Evolutionary conservation across 2,329 filamentous ascomycete genomes (phyloP).

Genomic region (Hortaea werneckii): DNA sequence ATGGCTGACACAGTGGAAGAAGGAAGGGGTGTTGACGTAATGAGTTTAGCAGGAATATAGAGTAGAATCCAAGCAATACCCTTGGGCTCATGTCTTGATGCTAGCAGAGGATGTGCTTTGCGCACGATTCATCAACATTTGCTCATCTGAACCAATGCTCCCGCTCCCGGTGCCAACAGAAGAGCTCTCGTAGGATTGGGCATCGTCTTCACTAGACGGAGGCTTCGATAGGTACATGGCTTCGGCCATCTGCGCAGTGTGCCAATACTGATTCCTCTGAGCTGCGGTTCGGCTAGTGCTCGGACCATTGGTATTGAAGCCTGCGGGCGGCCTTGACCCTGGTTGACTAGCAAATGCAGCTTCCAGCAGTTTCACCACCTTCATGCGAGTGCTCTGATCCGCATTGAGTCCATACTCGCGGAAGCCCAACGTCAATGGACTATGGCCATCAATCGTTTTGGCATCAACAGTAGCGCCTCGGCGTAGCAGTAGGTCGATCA

Average conservation of each 20-base stretch:
- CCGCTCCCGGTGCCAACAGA: neutral
- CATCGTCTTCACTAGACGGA: constrained; percentile 1
- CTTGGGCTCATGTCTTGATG: neutral
- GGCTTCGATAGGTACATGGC: constrained; percentile 3
- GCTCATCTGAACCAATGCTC: neutral
- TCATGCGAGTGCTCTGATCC: neutral
- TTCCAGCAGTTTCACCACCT: constrained; percentile 4
- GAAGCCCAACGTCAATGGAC: constrained; percentile 8
- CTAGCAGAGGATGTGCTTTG: neutral
- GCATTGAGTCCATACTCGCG: constrained; percentile 6
- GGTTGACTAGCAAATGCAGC: constrained; percentile 1
- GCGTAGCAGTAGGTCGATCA: constrained; percentile 8
- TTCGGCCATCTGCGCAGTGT: constrained; percentile 9
- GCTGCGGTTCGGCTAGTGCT: constrained; percentile 4
- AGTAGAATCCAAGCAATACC: no score
- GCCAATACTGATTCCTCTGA: constrained; percentile 8
- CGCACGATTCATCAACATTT: neutral
- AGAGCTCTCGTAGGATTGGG: neutral
- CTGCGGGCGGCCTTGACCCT: constrained; percentile 1
- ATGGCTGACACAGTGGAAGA: no score
- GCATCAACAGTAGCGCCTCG: constrained; percentile 5
- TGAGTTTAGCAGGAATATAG: no score
- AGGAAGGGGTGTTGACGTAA: no score
- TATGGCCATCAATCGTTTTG: constrained; percentile 9
- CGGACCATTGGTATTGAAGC: neutral